Conservation (phyloP, 345 rosid species). For the Corchorus olitorius region DNA sequence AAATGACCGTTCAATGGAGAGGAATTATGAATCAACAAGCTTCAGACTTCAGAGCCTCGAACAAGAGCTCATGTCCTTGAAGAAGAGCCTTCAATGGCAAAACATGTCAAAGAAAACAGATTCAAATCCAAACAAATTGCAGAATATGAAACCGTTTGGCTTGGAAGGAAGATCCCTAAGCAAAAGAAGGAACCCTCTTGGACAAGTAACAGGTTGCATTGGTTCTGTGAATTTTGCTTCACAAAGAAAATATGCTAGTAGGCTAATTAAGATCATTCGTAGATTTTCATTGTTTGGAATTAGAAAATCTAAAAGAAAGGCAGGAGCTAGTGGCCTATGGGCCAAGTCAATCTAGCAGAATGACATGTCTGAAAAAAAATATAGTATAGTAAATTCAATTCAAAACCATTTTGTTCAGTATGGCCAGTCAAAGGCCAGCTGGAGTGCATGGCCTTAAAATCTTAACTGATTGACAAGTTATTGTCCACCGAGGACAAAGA, state of each 20-base stretch:
- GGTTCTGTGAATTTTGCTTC: conserved; percentile 58
- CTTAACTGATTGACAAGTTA: neutral
- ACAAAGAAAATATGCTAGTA: conserved; percentile 52
- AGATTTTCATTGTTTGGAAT: conserved; percentile 44
- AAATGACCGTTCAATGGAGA: conserved; percentile 40
- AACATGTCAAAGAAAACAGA: conserved; percentile 36
- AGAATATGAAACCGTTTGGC: conserved; percentile 31
- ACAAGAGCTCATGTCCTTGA: conserved; percentile 59
- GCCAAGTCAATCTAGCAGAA: conserved; percentile 27
- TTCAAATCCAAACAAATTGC: conserved; percentile 30
- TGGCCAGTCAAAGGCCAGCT: neutral
- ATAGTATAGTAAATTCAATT: neutral
- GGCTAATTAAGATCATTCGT: conserved; percentile 43
- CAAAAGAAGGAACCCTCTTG: conserved; percentile 52
- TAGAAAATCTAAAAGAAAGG: conserved; percentile 51
- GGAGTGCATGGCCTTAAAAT: neutral
- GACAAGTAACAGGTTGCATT: conserved; percentile 56
- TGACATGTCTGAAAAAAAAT: conserved; percentile 7
- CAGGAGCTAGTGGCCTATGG: conserved; percentile 17
- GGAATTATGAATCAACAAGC: conserved; percentile 65
- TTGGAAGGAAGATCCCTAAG: conserved; percentile 47
- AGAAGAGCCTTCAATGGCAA: conserved; percentile 51
- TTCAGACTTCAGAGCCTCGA: conserved; percentile 78
- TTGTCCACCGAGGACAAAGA: neutral
- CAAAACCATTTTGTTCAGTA: neutral